Evolutionary conservation across 768 basidiomycete genomes (phyloP), one percentile per base, ranked within the genome.

Genomic region (Coprinopsis sp.): DNA sequence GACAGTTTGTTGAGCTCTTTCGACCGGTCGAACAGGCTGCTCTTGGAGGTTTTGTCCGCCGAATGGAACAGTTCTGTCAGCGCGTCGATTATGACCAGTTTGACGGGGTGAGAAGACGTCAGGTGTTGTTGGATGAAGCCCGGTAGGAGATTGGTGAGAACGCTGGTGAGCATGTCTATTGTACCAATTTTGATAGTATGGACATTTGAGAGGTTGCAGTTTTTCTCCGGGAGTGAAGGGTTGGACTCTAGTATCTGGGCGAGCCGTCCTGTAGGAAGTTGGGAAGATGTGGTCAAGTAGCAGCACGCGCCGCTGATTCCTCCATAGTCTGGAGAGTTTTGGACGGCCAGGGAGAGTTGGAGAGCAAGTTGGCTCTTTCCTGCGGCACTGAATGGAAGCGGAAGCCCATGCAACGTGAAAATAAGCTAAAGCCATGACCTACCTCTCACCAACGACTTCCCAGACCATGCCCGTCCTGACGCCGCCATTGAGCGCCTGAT

Each of bases 281-380:
- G 73, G 4, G 83, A 74, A 3, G 82, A 82, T 23, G 88, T 82
- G 12, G 85, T 86, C 51, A 95, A 65, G 64, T 88, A 92, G 59
- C 87, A 89, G 1, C 82, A 68, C 1, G 85, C 79, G 27, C 86
- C 89, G 8, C 59, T 68, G 23, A 85, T 62, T 18, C 84, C 88
- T 7, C 81, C 81, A 4, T 71, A 64, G 34, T 62, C 58, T 37
- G 18, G 56, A 19, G 87, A 81, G 0, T 89, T 71, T 60, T 97
- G 94, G 1, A 88, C 85, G 18, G 78, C 71, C 24, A 95, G 68
- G 3, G 90, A 80, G 16, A 91, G 74, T 54, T 94, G 92, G 12
- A 99, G 71, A 3, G 87, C 88, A 4, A 98, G 65, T 56, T 98
- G 93, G 1, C 92, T 92, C 68, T 99, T 99, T 30, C 96, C 96